These are phyloP conservation scores for Aulographum hederae DNA, from an alignment of 2,329 filamentous ascomycete species.

Conservation along the genomic window DNA sequence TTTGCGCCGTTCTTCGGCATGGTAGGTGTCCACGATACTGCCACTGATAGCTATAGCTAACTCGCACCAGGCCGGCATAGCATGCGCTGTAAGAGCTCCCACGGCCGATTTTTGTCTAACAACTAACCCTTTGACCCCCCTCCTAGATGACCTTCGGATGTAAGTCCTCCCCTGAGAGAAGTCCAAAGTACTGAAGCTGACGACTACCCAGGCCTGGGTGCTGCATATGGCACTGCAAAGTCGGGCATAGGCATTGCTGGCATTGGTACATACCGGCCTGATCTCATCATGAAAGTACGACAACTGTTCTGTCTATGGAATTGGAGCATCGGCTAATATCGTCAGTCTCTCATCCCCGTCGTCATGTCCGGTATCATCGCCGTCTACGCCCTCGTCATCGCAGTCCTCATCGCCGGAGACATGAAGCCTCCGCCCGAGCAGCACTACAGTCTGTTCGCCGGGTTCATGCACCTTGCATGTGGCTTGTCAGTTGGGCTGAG, in stretches of 20 bases:
- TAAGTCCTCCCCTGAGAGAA: conserved; percentile 24
- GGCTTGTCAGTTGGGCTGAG: conserved; percentile 54
- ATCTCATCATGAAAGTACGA: conserved; percentile 76
- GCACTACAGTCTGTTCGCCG: conserved; percentile 72
- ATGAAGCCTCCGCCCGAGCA: conserved; percentile 51
- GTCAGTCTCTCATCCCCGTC: conserved; percentile 63
- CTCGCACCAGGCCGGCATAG: conserved; percentile 48
- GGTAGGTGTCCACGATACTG: conserved; percentile 28
- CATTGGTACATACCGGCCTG: conserved; percentile 67
- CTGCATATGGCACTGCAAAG: conserved; percentile 76
- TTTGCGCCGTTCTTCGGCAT: conserved; percentile 82
- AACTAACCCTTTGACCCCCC: not conserved
- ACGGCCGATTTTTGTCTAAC: conserved; percentile 1
- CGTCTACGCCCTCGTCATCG: conserved; percentile 92
- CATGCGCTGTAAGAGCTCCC: conserved; percentile 38
- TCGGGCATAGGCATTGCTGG: conserved; percentile 77
- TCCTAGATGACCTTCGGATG: conserved; percentile 61
- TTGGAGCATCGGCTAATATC: not conserved
- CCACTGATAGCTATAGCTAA: conserved; percentile 17
- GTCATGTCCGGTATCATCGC: conserved; percentile 99
- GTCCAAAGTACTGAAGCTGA: conserved; percentile 9
- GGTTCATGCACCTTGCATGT: conserved; percentile 84
- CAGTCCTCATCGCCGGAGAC: conserved; percentile 86
- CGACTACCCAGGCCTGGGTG: conserved; percentile 39
- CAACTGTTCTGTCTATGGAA: not conserved